Percentiles rank a stretch among this genome's conserved stretches.
Evolutionary conservation across 2,329 filamentous ascomycete genomes (phyloP).

Genomic region (Chlorencoelia australis): DNA sequence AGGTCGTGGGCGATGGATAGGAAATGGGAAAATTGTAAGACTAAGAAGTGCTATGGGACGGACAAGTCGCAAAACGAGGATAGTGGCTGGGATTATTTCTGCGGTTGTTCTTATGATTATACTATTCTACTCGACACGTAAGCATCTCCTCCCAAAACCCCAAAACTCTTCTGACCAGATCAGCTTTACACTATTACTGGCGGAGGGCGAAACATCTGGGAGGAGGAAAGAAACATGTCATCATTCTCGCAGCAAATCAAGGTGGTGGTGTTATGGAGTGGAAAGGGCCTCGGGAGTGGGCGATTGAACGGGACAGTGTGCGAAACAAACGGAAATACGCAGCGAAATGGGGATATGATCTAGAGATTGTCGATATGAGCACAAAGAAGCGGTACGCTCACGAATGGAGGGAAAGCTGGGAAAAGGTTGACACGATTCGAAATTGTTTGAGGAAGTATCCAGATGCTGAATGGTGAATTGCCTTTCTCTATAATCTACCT

Average conservation of each 20-base stretch:
- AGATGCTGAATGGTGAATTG: constrained; percentile 80
- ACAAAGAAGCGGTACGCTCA: constrained; percentile 98
- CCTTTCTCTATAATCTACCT: neutral
- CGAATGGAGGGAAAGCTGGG: constrained; percentile 98
- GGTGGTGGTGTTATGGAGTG: constrained; percentile 98
- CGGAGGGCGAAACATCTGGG: constrained; percentile 64
- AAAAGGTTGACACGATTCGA: constrained; percentile 92
- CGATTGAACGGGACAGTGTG: constrained; percentile 91
- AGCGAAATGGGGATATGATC: constrained; percentile 80
- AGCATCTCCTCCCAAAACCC: constrained; percentile 31
- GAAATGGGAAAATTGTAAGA: constrained; percentile 37
- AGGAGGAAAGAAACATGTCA: constrained; percentile 82
- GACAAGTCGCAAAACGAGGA: constrained; percentile 55
- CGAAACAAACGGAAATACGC: constrained; percentile 90
- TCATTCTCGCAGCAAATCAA: constrained; percentile 86
- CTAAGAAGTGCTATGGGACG: constrained; percentile 37
- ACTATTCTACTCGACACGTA: constrained; percentile 65
- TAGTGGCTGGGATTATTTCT: constrained; percentile 49
- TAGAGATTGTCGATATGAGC: constrained; percentile 97
- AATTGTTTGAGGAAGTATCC: constrained; percentile 88
- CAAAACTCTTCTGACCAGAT: constrained; percentile 9
- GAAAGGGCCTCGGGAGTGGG: constrained; percentile 97
- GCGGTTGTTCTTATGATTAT: constrained; percentile 50
- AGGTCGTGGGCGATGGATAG: constrained; percentile 47
- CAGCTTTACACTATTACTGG: constrained; percentile 44